Conservation (phyloP, 495 filamentous ascomycete species). For the Aspergillus taichungensis region DNA sequence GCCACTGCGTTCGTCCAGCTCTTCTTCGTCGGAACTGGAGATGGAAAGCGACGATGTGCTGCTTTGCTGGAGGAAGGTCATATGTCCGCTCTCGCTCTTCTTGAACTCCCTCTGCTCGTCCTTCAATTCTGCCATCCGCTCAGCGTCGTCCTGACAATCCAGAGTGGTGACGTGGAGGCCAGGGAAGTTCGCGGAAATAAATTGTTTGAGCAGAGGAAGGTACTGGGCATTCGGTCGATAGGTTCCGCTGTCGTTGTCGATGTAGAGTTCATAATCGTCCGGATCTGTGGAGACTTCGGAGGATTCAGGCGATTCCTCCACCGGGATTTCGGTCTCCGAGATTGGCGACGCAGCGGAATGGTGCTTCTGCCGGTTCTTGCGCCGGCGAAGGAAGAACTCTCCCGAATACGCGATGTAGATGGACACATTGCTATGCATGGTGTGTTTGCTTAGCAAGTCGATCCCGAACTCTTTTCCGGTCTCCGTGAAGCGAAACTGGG, state of each 20-base stretch:
- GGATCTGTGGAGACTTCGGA: constrained; percentile 44
- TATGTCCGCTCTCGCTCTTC: constrained; percentile 52
- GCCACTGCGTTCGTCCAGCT: constrained; percentile 50
- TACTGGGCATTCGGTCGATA: constrained; percentile 75
- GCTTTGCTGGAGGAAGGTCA: constrained; percentile 58
- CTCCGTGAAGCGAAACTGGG: constrained; percentile 79
- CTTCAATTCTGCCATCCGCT: constrained; percentile 53
- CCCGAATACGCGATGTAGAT: constrained; percentile 86
- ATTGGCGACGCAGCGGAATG: constrained; percentile 13
- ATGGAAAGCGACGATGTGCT: constrained; percentile 46
- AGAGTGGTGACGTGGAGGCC: constrained; percentile 63
- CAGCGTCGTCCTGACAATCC: constrained; percentile 57
- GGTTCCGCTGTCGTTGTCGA: constrained; percentile 92
- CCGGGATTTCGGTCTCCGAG: constrained; percentile 18
- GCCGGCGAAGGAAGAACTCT: constrained; percentile 80
- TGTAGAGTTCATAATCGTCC: constrained; percentile 70
- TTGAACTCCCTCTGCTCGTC: constrained; percentile 51
- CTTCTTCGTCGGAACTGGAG: constrained; percentile 68
- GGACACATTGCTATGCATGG: constrained; percentile 86
- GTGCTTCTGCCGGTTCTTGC: constrained; percentile 35
- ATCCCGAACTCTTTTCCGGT: constrained; percentile 93
- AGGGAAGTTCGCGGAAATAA: constrained; percentile 60
- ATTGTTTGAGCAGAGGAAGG: constrained; percentile 59
- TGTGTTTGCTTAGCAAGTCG: constrained; percentile 86
- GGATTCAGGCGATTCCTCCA: constrained; percentile 33